phyloP scores from a whole-genome alignment of 2,329 filamentous ascomycete genomes.

The Fusarium devonianum region DNA sequence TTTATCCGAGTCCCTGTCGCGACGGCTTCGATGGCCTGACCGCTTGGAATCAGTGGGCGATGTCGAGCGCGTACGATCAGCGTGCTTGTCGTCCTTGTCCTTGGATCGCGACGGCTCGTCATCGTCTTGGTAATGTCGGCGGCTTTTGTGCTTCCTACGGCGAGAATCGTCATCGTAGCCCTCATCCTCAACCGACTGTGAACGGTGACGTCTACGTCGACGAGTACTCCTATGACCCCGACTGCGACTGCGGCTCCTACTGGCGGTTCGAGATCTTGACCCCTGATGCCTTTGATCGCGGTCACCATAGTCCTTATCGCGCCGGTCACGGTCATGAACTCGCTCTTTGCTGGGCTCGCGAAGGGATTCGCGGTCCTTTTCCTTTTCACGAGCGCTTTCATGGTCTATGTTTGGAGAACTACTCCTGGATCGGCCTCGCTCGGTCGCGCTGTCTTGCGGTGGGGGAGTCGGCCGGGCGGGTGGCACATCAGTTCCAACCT shows the following conservation, averaged over 20 bases:
- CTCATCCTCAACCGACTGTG: conserved; percentile 58
- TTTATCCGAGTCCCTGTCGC: conserved; percentile 59
- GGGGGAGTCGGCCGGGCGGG: conserved; percentile 32
- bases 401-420: conserved; percentile 49
- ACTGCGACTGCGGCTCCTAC: conserved; percentile 49
- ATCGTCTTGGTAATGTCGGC: conserved; percentile 53
- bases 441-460: conserved; percentile 29
- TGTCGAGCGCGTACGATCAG: conserved; percentile 68
- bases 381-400: conserved; percentile 44
- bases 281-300: conserved; percentile 42
- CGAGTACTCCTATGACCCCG: conserved; percentile 56
- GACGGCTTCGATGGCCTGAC: conserved; percentile 67
- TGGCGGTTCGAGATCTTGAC: conserved; percentile 42
- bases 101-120: conserved; percentile 52
- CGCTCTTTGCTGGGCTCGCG: conserved; percentile 49
- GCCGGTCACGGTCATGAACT: conserved; percentile 36
- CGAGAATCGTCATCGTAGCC: conserved; percentile 56
- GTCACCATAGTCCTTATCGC: conserved; percentile 35
- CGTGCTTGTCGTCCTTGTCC: conserved; percentile 52
- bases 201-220: conserved; percentile 63
- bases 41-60: conserved; percentile 67
- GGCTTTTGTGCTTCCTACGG: conserved; percentile 59
- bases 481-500: conserved; percentile 51
- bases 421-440: conserved; percentile 53
- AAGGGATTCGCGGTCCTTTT: conserved; percentile 45